Conservation (phyloP, 2,329 filamentous ascomycete species). For the Phaeosphaeriaceae sp. region DNA sequence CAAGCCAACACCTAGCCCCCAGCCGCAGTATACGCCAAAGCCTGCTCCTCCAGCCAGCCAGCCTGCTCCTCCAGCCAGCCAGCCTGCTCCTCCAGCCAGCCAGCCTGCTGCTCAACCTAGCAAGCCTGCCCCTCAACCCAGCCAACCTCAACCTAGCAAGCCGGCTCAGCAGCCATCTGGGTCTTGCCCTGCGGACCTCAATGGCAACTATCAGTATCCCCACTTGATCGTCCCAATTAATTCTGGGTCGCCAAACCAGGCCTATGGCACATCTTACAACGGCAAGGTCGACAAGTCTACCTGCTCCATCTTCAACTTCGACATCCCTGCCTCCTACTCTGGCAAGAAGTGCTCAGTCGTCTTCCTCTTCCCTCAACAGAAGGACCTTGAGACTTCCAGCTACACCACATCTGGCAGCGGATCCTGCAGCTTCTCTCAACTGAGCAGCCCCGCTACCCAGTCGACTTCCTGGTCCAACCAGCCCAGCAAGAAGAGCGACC, state of each 20-base stretch:
- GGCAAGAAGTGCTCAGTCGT: constrained; percentile 68
- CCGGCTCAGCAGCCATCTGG: neutral
- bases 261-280: constrained; percentile 62
- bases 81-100: neutral
- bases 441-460: constrained; percentile 55
- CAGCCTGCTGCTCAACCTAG: neutral
- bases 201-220: constrained; percentile 55
- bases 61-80: too few relatives aligned
- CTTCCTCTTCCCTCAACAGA: constrained; percentile 68
- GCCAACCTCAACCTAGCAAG: neutral
- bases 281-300: constrained; percentile 55
- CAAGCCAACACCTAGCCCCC: too few relatives aligned
- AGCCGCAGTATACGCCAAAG: too few relatives aligned
- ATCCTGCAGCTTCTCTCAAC: constrained; percentile 59
- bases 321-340: constrained; percentile 61
- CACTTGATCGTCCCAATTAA: constrained; percentile 69
- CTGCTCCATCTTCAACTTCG: constrained; percentile 73
- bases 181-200: constrained; percentile 30
- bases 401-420: constrained; percentile 64
- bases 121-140: neutral
- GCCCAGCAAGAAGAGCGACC: constrained; percentile 53
- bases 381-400: constrained; percentile 65
- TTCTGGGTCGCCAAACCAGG: constrained; percentile 59
- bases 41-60: too few relatives aligned
- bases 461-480: constrained; percentile 63